Evolutionary conservation across 805 yeast species (phyloP), one percentile per base, ranked within the genome.

Genomic region (Zygotorulaspora sp.): DNA sequence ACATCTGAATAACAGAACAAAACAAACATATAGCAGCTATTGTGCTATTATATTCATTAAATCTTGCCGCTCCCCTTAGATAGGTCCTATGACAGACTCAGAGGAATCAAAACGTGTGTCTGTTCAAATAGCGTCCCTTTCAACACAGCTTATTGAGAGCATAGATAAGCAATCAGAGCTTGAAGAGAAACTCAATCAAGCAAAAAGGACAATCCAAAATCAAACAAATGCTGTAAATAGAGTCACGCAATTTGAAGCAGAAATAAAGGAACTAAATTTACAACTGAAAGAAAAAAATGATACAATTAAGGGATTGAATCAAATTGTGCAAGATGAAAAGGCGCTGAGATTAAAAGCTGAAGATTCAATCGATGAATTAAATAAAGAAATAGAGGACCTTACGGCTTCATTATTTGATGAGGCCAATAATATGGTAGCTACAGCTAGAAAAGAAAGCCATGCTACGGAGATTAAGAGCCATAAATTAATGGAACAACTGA

Each of bases 381-480:
- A 80, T 44, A 75, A 71, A 21, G 96, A 86, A 55, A 83, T 86
- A 24, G 92, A 84, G 53, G 95, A 85, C 26, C 62, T 86, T 32
- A 76, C 88, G 1, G 85, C 80, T 1, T 77, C 88, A 1, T 63
- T 86, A 21, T 86, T 86, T 55, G 82, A 77, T 45, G 92, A 87
- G 55, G 96, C 96, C 10, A 86, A 86, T 55, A 71, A 73, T 34
- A 84, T 85, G 85, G 96, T 86, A 5, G 77, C 82, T 33, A 76
- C 79, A 44, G 95, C 95, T 0, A 75, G 84, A 43, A 70, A 77
- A 36, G 83, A 80, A 40, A 74, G 80, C 4, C 71, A 79, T 53
- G 77, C 75, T 22, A 68, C 68, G 44, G 77, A 79, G 49, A 61
- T 74, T 34, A 76, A 78, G 47, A 83, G 83, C 49, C 63, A 71